phyloP scores from a whole-genome alignment of 1,284 basidiomycete species.

The Puccinia sorghi region DNA sequence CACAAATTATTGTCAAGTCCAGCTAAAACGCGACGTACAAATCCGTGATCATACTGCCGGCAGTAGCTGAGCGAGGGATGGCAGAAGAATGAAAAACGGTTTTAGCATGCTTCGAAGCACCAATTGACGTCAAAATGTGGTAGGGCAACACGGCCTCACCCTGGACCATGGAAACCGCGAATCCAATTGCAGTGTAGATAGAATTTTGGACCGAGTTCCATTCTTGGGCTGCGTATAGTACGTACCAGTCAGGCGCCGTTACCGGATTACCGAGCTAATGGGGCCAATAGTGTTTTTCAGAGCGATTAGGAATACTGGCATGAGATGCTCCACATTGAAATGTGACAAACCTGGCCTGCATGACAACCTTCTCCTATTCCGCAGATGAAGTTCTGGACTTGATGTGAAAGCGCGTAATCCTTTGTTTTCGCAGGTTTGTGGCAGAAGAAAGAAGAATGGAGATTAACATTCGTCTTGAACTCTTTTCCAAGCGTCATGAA shows the following conservation, averaged over 20 bases:
- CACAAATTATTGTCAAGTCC: background rate
- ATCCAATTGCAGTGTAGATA: constrained; percentile 47
- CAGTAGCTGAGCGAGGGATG: constrained; percentile 20
- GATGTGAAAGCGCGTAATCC: constrained; percentile 47
- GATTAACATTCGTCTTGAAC: background rate
- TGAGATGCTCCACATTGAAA: background rate
- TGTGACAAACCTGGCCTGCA: constrained; percentile 25
- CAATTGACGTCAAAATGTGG: background rate
- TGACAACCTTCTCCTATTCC: constrained; percentile 49
- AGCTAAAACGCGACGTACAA: constrained; percentile 4
- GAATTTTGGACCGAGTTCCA: constrained; percentile 50
- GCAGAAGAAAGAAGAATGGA: background rate
- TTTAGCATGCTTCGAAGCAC: background rate
- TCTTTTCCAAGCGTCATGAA: background rate
- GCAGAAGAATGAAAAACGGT: background rate
- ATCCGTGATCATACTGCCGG: constrained; percentile 43
- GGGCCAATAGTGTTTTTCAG: background rate
- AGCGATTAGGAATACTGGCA: background rate
- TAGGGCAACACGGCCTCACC: constrained; percentile 16
- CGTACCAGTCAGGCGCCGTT: constrained; percentile 43
- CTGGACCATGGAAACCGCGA: constrained; percentile 50
- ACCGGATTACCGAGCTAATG: constrained; percentile 46
- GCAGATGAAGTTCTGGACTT: constrained; percentile 49
- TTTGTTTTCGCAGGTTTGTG: background rate
- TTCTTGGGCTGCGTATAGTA: constrained; percentile 47